These are phyloP conservation scores for Plasmodium ovale DNA, from an alignment of 169 alveolate genomes.

Conservation along the genomic window DNA sequence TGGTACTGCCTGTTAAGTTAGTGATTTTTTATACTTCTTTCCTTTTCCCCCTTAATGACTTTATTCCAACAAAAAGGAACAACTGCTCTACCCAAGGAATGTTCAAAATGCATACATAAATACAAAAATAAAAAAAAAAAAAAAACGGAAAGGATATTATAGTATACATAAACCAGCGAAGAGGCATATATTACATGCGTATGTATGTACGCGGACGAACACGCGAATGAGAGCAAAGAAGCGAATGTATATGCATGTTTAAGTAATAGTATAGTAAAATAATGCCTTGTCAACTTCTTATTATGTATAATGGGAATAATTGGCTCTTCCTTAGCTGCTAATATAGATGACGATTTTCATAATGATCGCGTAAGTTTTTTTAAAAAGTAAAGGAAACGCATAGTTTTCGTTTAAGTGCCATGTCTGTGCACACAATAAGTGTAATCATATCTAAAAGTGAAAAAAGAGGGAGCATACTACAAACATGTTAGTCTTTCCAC, in stretches of 20 bases:
- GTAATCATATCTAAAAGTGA: not conserved
- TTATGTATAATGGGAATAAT: conserved; percentile 74
- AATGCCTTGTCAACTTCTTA: conserved; percentile 11
- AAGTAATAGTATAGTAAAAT: not conserved
- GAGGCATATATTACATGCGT: not conserved
- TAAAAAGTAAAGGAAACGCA: not conserved
- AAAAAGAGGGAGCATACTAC: too few species aligned
- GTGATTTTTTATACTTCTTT: too few species aligned
- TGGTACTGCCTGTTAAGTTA: too few species aligned
- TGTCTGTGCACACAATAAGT: not conserved
- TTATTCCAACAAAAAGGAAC: too few species aligned
- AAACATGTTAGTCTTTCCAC: too few species aligned
- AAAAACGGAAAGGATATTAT: not conserved
- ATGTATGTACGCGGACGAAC: not conserved
- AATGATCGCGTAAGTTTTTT: conserved; percentile 10
- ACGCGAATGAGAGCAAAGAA: not conserved
- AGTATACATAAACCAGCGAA: not conserved
- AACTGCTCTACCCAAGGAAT: not conserved
- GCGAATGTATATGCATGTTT: not conserved
- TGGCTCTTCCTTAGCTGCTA: conserved; percentile 27
- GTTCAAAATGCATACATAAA: not conserved
- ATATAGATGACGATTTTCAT: conserved; percentile 27
- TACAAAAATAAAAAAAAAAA: not conserved
- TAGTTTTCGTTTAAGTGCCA: not conserved
- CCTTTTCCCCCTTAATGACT: too few species aligned